Evolutionary conservation across 2,329 filamentous ascomycete genomes (phyloP).

Genomic region (Trichophyton verrucosum): DNA sequence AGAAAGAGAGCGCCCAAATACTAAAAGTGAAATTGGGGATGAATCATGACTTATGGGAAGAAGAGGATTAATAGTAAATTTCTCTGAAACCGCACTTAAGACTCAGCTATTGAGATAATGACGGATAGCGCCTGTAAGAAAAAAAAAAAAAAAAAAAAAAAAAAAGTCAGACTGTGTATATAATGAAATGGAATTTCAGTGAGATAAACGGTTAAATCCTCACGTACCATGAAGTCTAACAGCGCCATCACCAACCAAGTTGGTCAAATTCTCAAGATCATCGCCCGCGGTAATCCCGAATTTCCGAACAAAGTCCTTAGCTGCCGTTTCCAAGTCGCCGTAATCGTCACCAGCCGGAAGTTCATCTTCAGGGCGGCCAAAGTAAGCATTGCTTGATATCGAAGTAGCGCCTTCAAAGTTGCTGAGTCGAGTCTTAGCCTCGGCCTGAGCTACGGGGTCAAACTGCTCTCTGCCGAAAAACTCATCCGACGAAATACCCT

Average conservation of each 20-base stretch:
- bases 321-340: conserved; percentile 80
- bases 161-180: conserved; percentile 7
- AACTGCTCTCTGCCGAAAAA: conserved; percentile 89
- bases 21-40: not conserved
- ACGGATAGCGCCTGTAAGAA: conserved; percentile 33
- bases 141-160: conserved; percentile 7
- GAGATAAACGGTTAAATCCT: not conserved
- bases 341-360: conserved; percentile 58
- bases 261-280: conserved; percentile 80
- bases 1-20: not conserved
- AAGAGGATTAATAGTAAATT: not conserved
- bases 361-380: conserved; percentile 82
- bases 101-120: conserved; percentile 37
- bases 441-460: conserved; percentile 65
- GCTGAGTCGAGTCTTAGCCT: conserved; percentile 77
- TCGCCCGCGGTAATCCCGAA: conserved; percentile 94
- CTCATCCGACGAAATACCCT: conserved; percentile 94
- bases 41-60: not conserved
- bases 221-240: conserved; percentile 59
- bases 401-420: conserved; percentile 85
- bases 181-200: not conserved
- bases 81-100: not conserved
- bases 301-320: conserved; percentile 89
- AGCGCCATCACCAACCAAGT: conserved; percentile 74
- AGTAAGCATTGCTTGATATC: conserved; percentile 96